A percentile compares a stretch with the other conserved stretches of the same genome.
Conservation (phyloP, 495 filamentous ascomycete species). For the Xylaria castorea region DNA sequence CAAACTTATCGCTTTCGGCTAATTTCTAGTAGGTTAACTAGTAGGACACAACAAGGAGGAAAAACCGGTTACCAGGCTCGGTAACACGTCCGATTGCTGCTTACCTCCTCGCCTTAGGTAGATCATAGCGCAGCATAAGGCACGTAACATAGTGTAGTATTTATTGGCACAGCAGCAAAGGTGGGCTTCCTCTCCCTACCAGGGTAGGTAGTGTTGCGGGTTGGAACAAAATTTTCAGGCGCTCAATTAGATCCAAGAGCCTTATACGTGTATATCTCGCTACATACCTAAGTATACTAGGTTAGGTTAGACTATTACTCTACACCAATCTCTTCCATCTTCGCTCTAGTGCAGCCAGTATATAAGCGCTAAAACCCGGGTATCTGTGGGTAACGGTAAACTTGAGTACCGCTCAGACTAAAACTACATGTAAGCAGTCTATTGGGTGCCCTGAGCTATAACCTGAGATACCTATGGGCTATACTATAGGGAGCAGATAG, state of each 20-base stretch:
- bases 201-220: not conserved
- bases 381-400: slow-evolving; percentile 17
- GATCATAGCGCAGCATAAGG: not conserved
- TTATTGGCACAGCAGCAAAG: not conserved
- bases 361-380: slow-evolving; percentile 19
- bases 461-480: not conserved
- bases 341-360: not conserved
- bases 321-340: slow-evolving; percentile 1
- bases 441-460: slow-evolving; percentile 1
- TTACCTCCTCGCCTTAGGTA: too few relatives aligned
- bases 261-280: not conserved
- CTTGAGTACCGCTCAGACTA: slow-evolving; percentile 15
- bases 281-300: not conserved
- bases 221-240: not conserved
- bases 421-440: not conserved
- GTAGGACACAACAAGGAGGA: not conserved
- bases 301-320: not conserved
- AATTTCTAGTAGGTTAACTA: not conserved
- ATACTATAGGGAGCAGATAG: slow-evolving; percentile 3
- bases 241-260: not conserved
- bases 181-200: not conserved
- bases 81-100: not conserved
- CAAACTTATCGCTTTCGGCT: not conserved
- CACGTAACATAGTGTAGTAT: not conserved
- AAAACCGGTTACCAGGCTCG: slow-evolving; percentile 5